Conservation (phyloP, 2,329 filamentous ascomycete genomes). For the Juglanconis sp. region DNA sequence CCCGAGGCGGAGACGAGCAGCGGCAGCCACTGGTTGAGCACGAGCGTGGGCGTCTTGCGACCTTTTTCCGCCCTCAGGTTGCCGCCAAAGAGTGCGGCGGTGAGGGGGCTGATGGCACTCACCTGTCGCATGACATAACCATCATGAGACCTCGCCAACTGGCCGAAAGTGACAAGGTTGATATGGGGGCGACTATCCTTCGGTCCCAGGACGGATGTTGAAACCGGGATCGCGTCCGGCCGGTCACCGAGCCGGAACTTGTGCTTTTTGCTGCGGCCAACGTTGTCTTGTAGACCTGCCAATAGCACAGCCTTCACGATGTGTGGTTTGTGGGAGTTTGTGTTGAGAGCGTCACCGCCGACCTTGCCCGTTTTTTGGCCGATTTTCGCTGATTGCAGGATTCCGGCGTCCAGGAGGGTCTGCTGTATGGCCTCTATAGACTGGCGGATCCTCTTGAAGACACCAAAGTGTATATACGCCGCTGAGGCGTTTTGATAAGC, state of each 20-base stretch:
- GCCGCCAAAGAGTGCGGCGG: constrained; percentile 1
- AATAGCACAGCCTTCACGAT: constrained; percentile 44
- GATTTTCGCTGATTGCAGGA: constrained; percentile 23
- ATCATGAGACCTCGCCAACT: neutral
- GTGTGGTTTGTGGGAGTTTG: constrained; percentile 37
- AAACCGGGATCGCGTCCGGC: neutral
- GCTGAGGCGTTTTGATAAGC: too few species aligned
- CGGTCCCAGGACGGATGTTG: neutral
- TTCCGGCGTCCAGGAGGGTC: constrained; percentile 31
- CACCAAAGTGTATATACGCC: constrained; percentile 23
- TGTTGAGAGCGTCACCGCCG: constrained; percentile 36
- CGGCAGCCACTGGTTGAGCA: constrained; percentile 1
- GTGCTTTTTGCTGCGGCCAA: constrained; percentile 26
- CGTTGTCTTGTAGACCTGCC: constrained; percentile 41
- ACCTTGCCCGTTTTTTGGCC: constrained; percentile 16
- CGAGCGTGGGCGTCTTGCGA: neutral
- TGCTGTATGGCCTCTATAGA: constrained; percentile 34
- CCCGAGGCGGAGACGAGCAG: neutral
- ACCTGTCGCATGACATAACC: neutral
- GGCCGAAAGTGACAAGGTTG: neutral
- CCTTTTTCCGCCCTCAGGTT: neutral
- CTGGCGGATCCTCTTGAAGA: constrained; percentile 32
- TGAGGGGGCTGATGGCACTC: neutral
- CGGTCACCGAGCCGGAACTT: neutral
- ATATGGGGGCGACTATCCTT: neutral